Base-by-base conservation (phyloP, 2,329 filamentous ascomycete genomes). In the Macrophomina pseudophaseolina region DNA sequence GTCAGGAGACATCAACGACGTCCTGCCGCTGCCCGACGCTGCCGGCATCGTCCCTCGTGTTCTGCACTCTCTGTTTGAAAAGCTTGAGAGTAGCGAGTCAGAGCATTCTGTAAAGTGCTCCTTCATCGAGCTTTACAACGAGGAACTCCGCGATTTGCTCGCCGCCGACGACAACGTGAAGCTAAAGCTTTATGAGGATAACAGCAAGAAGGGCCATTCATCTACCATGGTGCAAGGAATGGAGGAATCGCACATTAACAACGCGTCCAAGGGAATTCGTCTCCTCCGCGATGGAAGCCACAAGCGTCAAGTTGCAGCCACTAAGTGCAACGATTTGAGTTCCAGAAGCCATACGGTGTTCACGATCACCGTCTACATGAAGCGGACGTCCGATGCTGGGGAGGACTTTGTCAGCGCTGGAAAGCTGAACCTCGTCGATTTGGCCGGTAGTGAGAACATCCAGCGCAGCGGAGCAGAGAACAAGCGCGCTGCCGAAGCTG, bases 301-400 rank as follows among this genome's bases (percentile, higher is more conserved):
- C 80, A 97, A 94, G 79, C 91, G 95, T 59, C 95, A 99, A 79
- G 95, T 99, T n/a, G 96, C 95, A 5, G 93, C 96, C 4, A 99
- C 95, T n/a, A 98, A 98, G 80, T 99, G 95, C 86, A 99, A 99
- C 77, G 95, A 99, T 73, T 87, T 98, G 65, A 97, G 94, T 80
- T 97, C 94, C 73, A 89, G 95, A 78, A 97, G 94, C 82, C 96
- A 99, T 76, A 99, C 95, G 0, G 91, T 99, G 28, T 99, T 99
- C 75, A 98, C 95, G 7, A 92, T 99, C 68, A 97, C 94, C 0
- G 92, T 94, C 0, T 93, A 94, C 75, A 90, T 93, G 74, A 97
- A 97, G 79, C 90, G 91, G 69, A 88, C 88, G 0, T 88, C 88
- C 2, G 92, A 96, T 56, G 88, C 90, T 68, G 94, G 93, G 4